Evolutionary conservation across 129 eudicot genomes (phyloP).

Genomic region (Helichrysum umbraculigerum): DNA sequence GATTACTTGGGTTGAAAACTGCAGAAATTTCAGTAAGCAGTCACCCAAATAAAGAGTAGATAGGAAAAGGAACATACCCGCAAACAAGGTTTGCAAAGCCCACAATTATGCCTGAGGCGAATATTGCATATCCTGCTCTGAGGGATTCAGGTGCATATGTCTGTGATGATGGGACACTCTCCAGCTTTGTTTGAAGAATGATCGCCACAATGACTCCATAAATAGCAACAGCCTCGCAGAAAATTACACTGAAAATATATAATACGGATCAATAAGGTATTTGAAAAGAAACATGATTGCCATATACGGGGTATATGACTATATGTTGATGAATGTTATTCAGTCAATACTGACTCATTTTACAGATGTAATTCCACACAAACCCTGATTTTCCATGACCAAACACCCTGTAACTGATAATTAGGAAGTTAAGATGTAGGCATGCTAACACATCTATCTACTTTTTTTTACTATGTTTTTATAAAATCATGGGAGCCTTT

Average conservation of each 20-base stretch:
- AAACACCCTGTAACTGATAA: slow-evolving; percentile 6
- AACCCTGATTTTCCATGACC: not conserved
- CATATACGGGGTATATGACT: not conserved
- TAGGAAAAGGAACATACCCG: slow-evolving; percentile 51
- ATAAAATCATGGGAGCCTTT: not conserved
- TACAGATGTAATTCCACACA: slow-evolving; percentile 1
- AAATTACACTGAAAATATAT: slow-evolving; percentile 71
- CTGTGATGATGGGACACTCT: slow-evolving; percentile 81
- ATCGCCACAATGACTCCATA: slow-evolving; percentile 98
- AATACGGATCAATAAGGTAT: not conserved
- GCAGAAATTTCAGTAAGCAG: not conserved
- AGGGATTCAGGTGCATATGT: slow-evolving; percentile 79
- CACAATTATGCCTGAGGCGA: slow-evolving; percentile 92
- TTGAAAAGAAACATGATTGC: not conserved
- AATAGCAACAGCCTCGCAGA: slow-evolving; percentile 98
- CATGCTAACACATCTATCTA: not conserved
- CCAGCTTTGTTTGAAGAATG: slow-evolving; percentile 92
- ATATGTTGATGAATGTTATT: not conserved
- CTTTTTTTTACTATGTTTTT: not conserved
- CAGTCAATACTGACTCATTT: not conserved
- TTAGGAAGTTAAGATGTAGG: not conserved
- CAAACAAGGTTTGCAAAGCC: slow-evolving; percentile 99
- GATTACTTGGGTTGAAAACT: not conserved
- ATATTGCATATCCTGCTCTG: slow-evolving; percentile 97
- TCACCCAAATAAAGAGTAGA: not conserved